Conservation (phyloP, 2,329 filamentous ascomycete species). For the Thyridium curvatum region DNA sequence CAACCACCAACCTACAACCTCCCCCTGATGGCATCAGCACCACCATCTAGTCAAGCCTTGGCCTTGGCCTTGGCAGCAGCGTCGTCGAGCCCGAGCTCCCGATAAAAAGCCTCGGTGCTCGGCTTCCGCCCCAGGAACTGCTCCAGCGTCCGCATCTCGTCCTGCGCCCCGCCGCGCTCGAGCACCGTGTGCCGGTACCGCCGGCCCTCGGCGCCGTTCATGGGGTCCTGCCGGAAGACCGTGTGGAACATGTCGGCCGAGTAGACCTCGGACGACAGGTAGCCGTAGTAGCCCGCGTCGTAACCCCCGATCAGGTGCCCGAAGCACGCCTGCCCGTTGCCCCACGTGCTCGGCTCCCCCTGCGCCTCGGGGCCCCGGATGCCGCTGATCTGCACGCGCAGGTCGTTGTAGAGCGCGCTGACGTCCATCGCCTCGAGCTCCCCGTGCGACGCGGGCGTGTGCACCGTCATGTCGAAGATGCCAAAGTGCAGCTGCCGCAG, state of each 20-base stretch:
- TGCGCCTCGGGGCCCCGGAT: conserved; percentile 67
- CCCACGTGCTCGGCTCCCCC: conserved; percentile 59
- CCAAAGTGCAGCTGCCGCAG: conserved; percentile 75
- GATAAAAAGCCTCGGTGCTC: conserved; percentile 73
- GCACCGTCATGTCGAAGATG: conserved; percentile 78
- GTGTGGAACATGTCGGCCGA: conserved; percentile 81
- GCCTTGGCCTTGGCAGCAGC: background rate
- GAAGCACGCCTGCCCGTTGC: conserved; percentile 73
- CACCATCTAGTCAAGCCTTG: background rate
- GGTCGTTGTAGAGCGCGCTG: conserved; percentile 63
- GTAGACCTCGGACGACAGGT: conserved; percentile 71
- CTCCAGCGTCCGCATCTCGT: conserved; percentile 74
- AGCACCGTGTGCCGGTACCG: conserved; percentile 74
- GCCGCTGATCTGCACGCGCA: conserved; percentile 65
- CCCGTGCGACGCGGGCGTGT: conserved; percentile 62
- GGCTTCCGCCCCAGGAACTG: conserved; percentile 74
- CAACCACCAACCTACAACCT: too few species aligned
- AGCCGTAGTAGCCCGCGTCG: conserved; percentile 78
- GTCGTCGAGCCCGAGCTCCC: conserved; percentile 55
- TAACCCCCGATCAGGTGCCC: conserved; percentile 81
- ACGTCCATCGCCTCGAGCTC: conserved; percentile 62
- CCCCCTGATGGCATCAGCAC: too few species aligned
- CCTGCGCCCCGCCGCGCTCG: conserved; percentile 69
- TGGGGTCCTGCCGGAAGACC: conserved; percentile 71
- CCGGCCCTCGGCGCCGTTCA: conserved; percentile 68